Evolutionary conservation across 1,284 basidiomycete genomes (phyloP), one percentile per base, ranked within the genome.

Genomic region (Naganishia sp.): DNA sequence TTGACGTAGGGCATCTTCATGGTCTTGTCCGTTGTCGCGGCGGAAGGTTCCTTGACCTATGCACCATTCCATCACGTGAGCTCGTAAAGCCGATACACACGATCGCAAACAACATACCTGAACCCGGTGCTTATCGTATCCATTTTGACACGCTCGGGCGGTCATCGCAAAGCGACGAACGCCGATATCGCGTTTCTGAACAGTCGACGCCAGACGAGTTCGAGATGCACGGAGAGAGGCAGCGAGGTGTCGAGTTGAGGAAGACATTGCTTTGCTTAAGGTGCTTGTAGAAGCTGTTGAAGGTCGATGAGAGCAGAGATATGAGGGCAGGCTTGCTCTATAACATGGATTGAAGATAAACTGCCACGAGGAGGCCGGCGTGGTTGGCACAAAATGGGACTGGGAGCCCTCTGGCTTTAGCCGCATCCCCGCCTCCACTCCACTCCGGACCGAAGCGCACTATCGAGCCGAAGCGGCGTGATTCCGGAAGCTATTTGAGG

Each of bases 51-150:
- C 46, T 50, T 50, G 43, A 65, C 52, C 53, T 49, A 9, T 25
- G 35, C 13, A 42, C 3, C 32, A 9, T 18, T 3, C 21, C 6
- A 2, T 13, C 17, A 15, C 25, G 15, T 15, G 21, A 58, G 21
- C 10, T 3, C 31, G 15, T 32, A 15, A 9, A 5, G 28, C 42
- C 41, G 15, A 15, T 11, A 21, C 23, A 15, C 13, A 39, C 21
- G 23, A 17, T 23, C 6, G 11, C 25, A n/a, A 47, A 13, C 15
- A 17, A 52, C 64, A 4, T 46, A 58, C 64, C 39, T 66, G 49
- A 18, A 58, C 50, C 21, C 64, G 21, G 17, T 66, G 64, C 42
- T 66, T 60, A 15, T 60, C 56, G 31, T 66, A 66, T 10, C 49
- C 64, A 43, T 57, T 56, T 9, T 52, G 15, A 23, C 64, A 41